phyloP scores from a whole-genome alignment of 306 rosid species.

The Chamaecrista fasciculata region DNA sequence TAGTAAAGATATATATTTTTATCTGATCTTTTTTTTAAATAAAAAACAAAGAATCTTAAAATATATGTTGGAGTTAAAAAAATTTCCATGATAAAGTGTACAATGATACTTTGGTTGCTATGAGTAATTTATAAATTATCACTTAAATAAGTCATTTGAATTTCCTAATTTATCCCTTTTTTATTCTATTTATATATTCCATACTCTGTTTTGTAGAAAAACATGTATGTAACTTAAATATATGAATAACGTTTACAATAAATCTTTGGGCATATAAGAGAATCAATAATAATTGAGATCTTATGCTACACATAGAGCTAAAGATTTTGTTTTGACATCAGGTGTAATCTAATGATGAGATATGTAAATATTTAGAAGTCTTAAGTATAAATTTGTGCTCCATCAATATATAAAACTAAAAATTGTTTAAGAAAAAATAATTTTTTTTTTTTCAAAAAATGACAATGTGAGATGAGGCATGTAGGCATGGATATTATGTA shows the following conservation, averaged over 20 bases:
- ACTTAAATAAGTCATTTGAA: background rate
- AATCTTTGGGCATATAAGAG: background rate
- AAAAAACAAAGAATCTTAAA: no score
- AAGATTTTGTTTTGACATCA: background rate
- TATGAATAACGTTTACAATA: no score
- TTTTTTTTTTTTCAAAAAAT: background rate
- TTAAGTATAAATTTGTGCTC: background rate
- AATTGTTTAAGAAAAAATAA: no score
- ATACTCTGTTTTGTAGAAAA: background rate
- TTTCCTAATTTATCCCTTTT: no score
- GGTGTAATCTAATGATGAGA: background rate
- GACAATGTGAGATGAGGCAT: constrained; percentile 34
- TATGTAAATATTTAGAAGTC: background rate
- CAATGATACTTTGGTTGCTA: background rate
- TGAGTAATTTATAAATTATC: background rate
- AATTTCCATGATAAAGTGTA: no score
- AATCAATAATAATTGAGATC: no score
- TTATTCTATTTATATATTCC: background rate
- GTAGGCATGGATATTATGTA: constrained; percentile 50
- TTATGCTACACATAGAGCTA: background rate
- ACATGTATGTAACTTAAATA: background rate
- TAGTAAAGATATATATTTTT: no score
- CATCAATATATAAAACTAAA: no score
- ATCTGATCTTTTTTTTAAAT: no score
- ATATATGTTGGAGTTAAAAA: no score